Base-by-base conservation (phyloP, 192 early-diverging fungal genomes). In the Backusella tuberculispora region DNA sequence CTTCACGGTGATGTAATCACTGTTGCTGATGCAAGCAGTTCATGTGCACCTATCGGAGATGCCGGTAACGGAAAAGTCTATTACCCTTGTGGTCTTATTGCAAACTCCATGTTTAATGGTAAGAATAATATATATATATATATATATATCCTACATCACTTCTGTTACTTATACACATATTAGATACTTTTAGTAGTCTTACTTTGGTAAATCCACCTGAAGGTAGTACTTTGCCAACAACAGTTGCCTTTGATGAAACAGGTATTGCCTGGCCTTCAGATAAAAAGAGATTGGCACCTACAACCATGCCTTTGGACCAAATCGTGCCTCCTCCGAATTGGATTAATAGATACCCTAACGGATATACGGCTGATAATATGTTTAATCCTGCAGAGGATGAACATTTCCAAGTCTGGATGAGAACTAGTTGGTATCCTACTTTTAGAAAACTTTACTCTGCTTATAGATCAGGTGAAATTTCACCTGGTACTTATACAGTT, bases 331-430 rank as follows among this genome's bases (percentile, higher is more conserved):
- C 98, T 69, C 95, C 96, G 37, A 89, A 92, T 76, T 99, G 98
- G 98, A 53, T 47, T 13, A 83, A 73, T 4, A 79, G 83, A 10
- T 97, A 87, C 72, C 85, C 88, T 7, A 78, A 86, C 65, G 87
- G 83, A 17, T 87, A 88, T 48, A 80, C 83, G n/a, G 75, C 71
- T 1, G 73, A 74, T 15, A 86, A 90, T 48, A 83, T 81, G 6
- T 87, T 91, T 26, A 81, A 98, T 74, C 85, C 94, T 41, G 69
- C 77, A 15, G 69, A 76, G 9, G 85, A 94, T 85, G 91, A 97
- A 83, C 89, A 92, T 53, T 94, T 99, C 76, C 93, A 97, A 76
- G 98, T 99, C 19, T 99, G 98, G 98, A 98, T 99, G 97, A 88
- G 97, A 44, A 95, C 94, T 0, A 96, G 96, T 19, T 96, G 97